Conservation (phyloP, 1,139 yeast species). For the Pichia sorboxylosa region DNA sequence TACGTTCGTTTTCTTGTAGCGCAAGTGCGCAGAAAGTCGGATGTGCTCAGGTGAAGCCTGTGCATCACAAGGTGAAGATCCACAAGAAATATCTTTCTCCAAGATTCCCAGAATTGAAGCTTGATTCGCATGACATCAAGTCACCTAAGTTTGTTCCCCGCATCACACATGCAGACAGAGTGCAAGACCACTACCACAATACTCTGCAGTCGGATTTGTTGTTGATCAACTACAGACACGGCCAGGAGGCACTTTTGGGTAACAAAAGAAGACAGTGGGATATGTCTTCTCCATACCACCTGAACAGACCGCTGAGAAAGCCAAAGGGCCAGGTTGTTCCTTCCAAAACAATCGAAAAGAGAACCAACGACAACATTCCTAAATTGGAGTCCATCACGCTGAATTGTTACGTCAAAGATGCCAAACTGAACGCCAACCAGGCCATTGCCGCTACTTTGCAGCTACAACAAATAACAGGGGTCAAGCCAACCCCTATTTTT, state of each 20-base stretch:
- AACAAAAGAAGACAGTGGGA: constrained; percentile 78
- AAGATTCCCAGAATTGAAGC: constrained; percentile 52
- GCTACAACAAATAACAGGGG: constrained; percentile 87
- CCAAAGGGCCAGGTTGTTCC: constrained; percentile 58
- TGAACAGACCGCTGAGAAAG: constrained; percentile 62
- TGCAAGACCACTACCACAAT: constrained; percentile 64
- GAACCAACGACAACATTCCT: constrained; percentile 61
- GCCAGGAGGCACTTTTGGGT: constrained; percentile 42
- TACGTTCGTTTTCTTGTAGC: constrained; percentile 38
- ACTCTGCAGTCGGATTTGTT: constrained; percentile 68
- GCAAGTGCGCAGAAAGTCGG: constrained; percentile 44
- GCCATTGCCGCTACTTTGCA: constrained; percentile 73
- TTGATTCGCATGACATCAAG: constrained; percentile 58
- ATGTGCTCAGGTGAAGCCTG: constrained; percentile 75
- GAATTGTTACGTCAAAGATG: constrained; percentile 68
- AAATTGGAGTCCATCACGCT: constrained; percentile 51
- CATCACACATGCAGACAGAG: constrained; percentile 65
- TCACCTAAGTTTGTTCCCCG: constrained; percentile 70
- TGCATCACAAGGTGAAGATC: constrained; percentile 76
- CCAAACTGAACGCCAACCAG: constrained; percentile 60
- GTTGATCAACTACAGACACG: constrained; percentile 67
- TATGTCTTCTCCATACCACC: constrained; percentile 77
- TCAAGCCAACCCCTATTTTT: constrained; percentile 61
- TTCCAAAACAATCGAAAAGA: constrained; percentile 60
- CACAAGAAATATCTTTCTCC: constrained; percentile 63